Base-by-base conservation (phyloP, 768 basidiomycete genomes). In the Lentinula sp. region DNA sequence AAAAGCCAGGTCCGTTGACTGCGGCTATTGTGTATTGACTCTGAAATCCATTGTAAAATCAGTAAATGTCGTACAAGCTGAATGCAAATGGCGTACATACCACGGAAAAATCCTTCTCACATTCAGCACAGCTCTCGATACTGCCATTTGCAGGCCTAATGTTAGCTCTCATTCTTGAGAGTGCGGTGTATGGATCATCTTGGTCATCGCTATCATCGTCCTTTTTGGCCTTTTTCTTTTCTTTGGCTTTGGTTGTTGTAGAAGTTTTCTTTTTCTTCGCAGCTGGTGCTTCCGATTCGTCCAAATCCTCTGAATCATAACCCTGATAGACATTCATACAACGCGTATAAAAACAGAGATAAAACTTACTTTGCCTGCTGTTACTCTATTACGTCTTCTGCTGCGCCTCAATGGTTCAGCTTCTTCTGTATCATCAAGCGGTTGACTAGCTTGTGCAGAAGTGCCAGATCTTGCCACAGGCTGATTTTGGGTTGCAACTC, bases 21-120 rank as follows among this genome's bases (percentile, higher is more conserved):
- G 86, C 84, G 5, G 91, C 83, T 64, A 91, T 75, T 0, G 95
- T 97, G 68, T 96, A 98, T 67, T 84, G 88, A 1, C 91, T 95
- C 94, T 95, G 64, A 2, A 37, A 5, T 39, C 49, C 37, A 51
- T 53, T 56, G 23, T n/a, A 58, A 11, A 31, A 46, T 21, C n/a
- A 39, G 16, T 2, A 4, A 40, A 23, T 37, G 48, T 39, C 31
- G 46, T 6, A n/a, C 15, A 46, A 13, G 31, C 13, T 8, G 31
- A 48, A 23, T 10, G 39, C 37, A 34, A 34, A 5, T 32, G 15
- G 80, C 86, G 61, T 71, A n/a, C n/a, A n/a, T n/a, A 97, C 96
- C 68, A 95, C 90, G 15, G 92, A 93, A 70, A 96, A 97, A 65
- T 88, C 85, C 61, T 89, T 87, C 55, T 81, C 79, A 70, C 96